These are phyloP conservation scores for Globisporangium nodosum DNA, from an alignment of 352 stramenopile genomes.

Conservation along the genomic window DNA sequence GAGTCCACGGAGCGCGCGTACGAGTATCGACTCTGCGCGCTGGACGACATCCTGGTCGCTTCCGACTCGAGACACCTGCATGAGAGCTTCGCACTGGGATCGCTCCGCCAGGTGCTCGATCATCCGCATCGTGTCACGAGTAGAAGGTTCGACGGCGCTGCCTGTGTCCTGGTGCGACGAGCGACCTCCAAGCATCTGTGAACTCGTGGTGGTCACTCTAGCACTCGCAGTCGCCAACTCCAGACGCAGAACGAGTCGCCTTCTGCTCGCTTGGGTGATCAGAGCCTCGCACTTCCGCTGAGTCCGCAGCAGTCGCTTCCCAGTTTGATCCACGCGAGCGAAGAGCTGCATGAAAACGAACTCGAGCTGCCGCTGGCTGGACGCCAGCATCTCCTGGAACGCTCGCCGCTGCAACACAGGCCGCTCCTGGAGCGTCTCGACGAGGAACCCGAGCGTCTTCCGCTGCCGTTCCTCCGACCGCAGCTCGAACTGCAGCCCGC, in stretches of 20 bases:
- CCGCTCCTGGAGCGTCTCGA: constrained; percentile 39
- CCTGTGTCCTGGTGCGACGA: background rate
- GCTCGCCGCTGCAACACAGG: constrained; percentile 31
- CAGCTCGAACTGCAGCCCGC: constrained; percentile 10
- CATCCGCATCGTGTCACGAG: background rate
- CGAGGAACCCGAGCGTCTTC: constrained; percentile 19
- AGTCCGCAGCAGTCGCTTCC: constrained; percentile 3
- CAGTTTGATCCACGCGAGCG: constrained; percentile 3
- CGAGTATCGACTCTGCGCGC: background rate
- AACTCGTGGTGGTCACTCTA: too few species aligned
- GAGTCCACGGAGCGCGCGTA: background rate
- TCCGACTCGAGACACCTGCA: background rate
- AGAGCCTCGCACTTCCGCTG: constrained; percentile 6
- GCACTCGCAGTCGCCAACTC: background rate
- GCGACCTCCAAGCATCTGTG: background rate
- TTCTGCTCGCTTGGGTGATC: background rate
- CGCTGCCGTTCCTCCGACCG: constrained; percentile 11
- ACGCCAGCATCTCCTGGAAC: constrained; percentile 34
- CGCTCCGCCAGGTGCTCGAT: background rate
- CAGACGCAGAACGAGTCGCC: background rate
- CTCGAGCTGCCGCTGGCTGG: constrained; percentile 27
- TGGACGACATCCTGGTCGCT: background rate
- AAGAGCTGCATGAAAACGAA: constrained; percentile 20
- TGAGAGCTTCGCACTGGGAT: background rate
- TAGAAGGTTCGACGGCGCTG: background rate